A percentile compares a stretch with the other conserved stretches of the same genome.
phyloP scores from a whole-genome alignment of 805 yeast genomes.

The Phaffomyces opuntiae region DNA sequence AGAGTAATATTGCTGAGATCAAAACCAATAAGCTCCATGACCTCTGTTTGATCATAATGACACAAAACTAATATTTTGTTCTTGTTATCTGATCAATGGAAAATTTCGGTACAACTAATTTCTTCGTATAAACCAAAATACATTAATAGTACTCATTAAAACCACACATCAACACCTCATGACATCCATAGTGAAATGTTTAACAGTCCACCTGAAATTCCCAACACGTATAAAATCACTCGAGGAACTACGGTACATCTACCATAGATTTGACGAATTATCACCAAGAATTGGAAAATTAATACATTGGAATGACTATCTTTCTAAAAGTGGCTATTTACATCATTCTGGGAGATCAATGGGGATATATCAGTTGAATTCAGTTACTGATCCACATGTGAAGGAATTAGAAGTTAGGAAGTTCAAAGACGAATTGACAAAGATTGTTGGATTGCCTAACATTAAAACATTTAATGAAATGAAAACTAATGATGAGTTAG shows the following conservation, averaged over 20 bases:
- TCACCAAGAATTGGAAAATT: constrained; percentile 3
- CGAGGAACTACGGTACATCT: constrained; percentile 3
- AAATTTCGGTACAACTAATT: too few relatives aligned
- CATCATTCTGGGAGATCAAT: constrained; percentile 11
- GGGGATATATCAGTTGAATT: constrained; percentile 6
- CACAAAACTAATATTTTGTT: too few relatives aligned
- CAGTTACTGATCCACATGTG: neutral
- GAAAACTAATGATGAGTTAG: too few relatives aligned
- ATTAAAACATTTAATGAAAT: neutral
- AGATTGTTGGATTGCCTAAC: constrained; percentile 6
- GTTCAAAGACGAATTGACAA: neutral
- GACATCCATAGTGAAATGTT: neutral
- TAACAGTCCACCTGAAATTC: constrained; percentile 9
- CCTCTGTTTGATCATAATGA: too few relatives aligned
- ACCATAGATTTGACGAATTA: constrained; percentile 3
- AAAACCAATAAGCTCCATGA: too few relatives aligned
- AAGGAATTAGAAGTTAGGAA: neutral
- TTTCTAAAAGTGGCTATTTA: constrained; percentile 8
- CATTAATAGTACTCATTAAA: too few relatives aligned
- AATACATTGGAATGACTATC: constrained; percentile 11
- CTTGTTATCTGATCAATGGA: too few relatives aligned
- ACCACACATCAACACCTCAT: too few relatives aligned
- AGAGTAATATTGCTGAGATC: too few relatives aligned
- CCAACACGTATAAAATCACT: constrained; percentile 1
- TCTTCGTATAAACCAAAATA: too few relatives aligned